Base-by-base conservation (phyloP, 2,329 filamentous ascomycete genomes). In the Hymenoscyphus scutula region DNA sequence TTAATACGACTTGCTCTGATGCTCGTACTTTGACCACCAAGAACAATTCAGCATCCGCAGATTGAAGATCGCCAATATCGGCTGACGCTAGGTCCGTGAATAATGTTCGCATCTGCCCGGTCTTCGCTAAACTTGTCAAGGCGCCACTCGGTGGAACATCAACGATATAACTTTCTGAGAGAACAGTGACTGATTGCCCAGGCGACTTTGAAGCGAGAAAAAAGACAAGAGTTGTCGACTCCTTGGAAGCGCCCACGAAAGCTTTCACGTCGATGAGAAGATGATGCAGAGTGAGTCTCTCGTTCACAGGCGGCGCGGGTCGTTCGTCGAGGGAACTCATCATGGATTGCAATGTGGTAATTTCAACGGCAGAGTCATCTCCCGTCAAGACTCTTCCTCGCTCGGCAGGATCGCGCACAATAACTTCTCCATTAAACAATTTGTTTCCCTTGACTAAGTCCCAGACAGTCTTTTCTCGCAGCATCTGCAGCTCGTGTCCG, bases 381-480 rank as follows among this genome's bases (percentile, higher is more conserved):
- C 91, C 92, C 0, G 93, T 97, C 70, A 99, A 77, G 30, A 98
- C 87, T 54, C 93, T 87, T 8, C 95, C 95, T 32, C 89, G 85
- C 73, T 93, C 88, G 23, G 83, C 84, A 1, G 95, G 92, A 76
- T 96, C 95, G 32, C 95, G 88, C 63, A 99, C 95, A 74, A 99
- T 97, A 56, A 99, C 90, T 74, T 98, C 93, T 58, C 92, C 92
- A 65, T 88, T 92, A 60, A 97, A 89, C 71, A 98, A 84, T 77
- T 97, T 98, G 78, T 99, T 99, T 53, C 94, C 94, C 53, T 84
- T 87, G 2, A 98, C 94, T 57, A 99, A 80, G 71, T 97, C 92
- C 95, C 96, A 99, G 0, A 99, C 92, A 0, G 92, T 96, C 74
- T 90, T 89, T 74, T 97, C 91, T 64, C 95, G 88, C 64, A 98